Conservation (phyloP, 495 filamentous ascomycete species). For the Articulospora tetracladia region DNA sequence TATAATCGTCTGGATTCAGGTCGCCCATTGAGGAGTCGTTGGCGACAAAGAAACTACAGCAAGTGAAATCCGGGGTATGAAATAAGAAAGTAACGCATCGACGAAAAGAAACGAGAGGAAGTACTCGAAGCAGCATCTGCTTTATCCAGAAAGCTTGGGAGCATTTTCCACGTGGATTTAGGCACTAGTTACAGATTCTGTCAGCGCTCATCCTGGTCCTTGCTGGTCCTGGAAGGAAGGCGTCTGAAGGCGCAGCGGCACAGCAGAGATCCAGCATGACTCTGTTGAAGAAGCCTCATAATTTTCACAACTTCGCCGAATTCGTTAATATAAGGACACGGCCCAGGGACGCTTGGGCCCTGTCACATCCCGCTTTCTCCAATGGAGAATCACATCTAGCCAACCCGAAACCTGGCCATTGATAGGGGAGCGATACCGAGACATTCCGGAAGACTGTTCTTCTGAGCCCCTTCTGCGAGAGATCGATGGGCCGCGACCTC, state of each 20-base stretch:
- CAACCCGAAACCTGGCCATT: neutral
- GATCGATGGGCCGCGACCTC: neutral
- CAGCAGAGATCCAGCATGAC: neutral
- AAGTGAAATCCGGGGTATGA: neutral
- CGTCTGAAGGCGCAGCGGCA: neutral
- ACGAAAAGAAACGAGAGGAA: neutral
- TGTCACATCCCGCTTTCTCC: neutral
- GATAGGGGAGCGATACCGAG: neutral
- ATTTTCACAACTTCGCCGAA: neutral
- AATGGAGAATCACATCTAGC: neutral
- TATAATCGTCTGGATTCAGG: constrained; percentile 22
- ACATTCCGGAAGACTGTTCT: neutral
- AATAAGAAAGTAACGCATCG: neutral
- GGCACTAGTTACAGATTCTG: neutral
- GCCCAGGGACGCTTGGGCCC: neutral
- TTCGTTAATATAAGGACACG: neutral
- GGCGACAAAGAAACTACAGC: neutral
- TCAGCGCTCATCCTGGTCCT: neutral
- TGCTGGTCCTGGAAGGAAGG: neutral
- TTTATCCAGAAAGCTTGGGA: neutral
- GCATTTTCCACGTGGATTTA: neutral
- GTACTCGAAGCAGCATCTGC: neutral
- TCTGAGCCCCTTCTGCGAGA: neutral
- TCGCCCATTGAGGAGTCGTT: neutral
- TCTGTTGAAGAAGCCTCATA: neutral